Conservation (phyloP, 306 rosid genomes). For the Fragaria vesca region DNA sequence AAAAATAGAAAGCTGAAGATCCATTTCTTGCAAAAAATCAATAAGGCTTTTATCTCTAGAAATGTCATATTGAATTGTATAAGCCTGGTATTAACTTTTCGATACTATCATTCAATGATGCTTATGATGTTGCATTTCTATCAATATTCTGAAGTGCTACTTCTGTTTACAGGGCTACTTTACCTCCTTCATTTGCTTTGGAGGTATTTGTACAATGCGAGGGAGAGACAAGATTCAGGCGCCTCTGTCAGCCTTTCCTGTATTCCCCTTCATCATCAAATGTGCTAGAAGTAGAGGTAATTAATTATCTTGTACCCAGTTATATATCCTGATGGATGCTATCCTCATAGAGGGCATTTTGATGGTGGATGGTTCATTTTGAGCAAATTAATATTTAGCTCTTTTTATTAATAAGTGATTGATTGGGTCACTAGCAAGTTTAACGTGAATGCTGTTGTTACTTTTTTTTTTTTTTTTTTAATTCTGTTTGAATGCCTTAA, state of each 20-base stretch:
- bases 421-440: neutral
- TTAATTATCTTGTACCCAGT: conserved; percentile 12
- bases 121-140: conserved; percentile 18
- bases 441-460: neutral
- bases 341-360: conserved; percentile 5
- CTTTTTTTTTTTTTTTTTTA: neutral
- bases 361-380: neutral
- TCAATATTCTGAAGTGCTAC: conserved; percentile 18
- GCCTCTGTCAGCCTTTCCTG: conserved; percentile 95
- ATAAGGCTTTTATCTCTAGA: neutral
- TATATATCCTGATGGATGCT: conserved; percentile 10
- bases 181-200: conserved; percentile 97
- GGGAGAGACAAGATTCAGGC: conserved; percentile 98
- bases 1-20: neutral
- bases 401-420: conserved; percentile 4
- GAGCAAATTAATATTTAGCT: neutral
- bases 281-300: conserved; percentile 98
- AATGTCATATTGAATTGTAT: neutral
- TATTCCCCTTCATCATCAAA: conserved; percentile 97
- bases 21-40: neutral
- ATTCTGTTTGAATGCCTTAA: neutral
- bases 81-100: neutral
- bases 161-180: conserved; percentile 69
- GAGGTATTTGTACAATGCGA: conserved; percentile 98
- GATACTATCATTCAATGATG: conserved; percentile 2